Conservation (phyloP, 768 basidiomycete species). For the Dentipellis fragilis region DNA sequence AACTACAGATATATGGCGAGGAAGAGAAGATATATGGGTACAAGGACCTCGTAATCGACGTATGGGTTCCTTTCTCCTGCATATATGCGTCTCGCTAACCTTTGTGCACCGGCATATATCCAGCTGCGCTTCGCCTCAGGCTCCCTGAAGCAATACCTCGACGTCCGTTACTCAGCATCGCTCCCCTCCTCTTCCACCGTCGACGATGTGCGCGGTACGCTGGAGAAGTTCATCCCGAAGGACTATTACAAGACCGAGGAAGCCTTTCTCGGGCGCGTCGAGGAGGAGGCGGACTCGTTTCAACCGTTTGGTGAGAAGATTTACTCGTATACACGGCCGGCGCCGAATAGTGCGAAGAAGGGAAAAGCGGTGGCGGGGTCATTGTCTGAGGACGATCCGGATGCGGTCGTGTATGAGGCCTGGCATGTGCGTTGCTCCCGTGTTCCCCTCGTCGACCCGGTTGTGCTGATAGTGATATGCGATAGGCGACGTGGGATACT, state of each 20-base stretch:
- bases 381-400: constrained; percentile 41
- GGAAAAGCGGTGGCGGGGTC: constrained; percentile 38
- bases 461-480: not conserved
- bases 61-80: constrained; percentile 26
- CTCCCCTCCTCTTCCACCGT: constrained; percentile 58
- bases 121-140: constrained; percentile 86
- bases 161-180: constrained; percentile 56
- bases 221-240: constrained; percentile 73
- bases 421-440: constrained; percentile 61
- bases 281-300: constrained; percentile 71
- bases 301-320: constrained; percentile 69
- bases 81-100: not conserved
- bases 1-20: constrained; percentile 90
- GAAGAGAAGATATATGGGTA: constrained; percentile 97
- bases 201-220: constrained; percentile 76
- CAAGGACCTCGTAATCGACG: constrained; percentile 72
- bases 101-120: not conserved
- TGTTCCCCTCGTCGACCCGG: not conserved
- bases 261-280: constrained; percentile 59
- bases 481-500: constrained; percentile 72
- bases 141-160: constrained; percentile 68
- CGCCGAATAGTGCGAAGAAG: constrained; percentile 41
- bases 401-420: constrained; percentile 72
- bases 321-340: constrained; percentile 61
- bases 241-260: constrained; percentile 63